These are phyloP conservation scores for Cephalotrichum gorgonifer DNA, from an alignment of 2,329 filamentous ascomycete genomes.

Conservation along the genomic window DNA sequence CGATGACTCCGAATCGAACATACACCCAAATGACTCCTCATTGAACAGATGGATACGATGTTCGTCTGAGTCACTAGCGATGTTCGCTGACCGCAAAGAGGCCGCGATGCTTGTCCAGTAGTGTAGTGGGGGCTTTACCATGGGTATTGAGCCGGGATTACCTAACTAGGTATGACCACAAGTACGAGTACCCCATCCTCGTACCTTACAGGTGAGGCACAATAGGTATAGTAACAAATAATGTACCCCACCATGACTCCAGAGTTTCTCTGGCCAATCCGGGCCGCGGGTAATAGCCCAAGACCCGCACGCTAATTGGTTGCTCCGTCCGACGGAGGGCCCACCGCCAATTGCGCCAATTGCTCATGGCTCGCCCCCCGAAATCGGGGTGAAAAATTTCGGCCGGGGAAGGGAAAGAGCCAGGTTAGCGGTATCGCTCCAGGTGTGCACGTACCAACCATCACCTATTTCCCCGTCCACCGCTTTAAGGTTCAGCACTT, in stretches of 20 bases:
- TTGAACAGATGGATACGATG: neutral
- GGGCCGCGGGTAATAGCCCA: neutral
- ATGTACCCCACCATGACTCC: slow-evolving; percentile 1
- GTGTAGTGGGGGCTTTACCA: too few relatives aligned
- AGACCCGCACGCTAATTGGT: neutral
- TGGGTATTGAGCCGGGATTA: too few relatives aligned
- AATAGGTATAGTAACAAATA: too few relatives aligned
- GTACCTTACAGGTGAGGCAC: too few relatives aligned
- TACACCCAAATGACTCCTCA: neutral
- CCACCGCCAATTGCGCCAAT: neutral
- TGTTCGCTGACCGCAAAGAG: too few relatives aligned
- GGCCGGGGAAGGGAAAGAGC: neutral
- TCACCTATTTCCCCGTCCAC: slow-evolving; percentile 3
- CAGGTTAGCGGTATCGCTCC: neutral
- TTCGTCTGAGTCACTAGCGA: neutral
- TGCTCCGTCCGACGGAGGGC: neutral
- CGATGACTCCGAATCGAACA: too few relatives aligned
- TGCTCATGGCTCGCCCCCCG: neutral
- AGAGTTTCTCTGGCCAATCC: neutral
- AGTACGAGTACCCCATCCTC: too few relatives aligned
- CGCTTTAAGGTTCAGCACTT: neutral
- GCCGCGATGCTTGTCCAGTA: too few relatives aligned
- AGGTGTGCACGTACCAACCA: slow-evolving; percentile 2
- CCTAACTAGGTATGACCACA: too few relatives aligned
- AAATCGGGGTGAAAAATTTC: neutral